Conservation (phyloP, 345 rosid genomes). For the Pistacia vera region DNA sequence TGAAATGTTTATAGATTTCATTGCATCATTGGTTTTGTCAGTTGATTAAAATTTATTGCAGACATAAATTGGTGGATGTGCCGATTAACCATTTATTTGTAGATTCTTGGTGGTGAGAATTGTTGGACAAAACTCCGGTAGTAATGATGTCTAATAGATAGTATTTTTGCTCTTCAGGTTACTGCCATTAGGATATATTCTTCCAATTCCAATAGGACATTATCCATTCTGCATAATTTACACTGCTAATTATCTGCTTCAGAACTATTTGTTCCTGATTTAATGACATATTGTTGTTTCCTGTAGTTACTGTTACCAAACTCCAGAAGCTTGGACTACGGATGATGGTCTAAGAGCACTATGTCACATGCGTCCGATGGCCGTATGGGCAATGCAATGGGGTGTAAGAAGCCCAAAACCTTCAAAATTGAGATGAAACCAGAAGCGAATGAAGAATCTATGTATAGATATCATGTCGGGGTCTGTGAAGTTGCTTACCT, state of each 20-base stretch:
- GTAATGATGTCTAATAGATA: neutral
- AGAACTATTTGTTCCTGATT: neutral
- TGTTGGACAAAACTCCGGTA: neutral
- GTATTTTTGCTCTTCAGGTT: too few species aligned
- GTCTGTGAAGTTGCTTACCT: conserved; percentile 69
- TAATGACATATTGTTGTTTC: conserved; percentile 7
- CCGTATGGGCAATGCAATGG: conserved; percentile 98
- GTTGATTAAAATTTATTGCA: too few species aligned
- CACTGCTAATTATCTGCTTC: neutral
- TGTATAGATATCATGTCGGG: conserved; percentile 30
- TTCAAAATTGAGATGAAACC: conserved; percentile 28
- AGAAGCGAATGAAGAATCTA: conserved; percentile 11
- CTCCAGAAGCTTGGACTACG: conserved; percentile 87
- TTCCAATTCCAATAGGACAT: neutral
- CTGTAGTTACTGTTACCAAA: conserved; percentile 80
- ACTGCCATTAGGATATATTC: neutral
- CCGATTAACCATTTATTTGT: too few species aligned
- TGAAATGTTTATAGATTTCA: too few species aligned
- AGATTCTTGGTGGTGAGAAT: too few species aligned
- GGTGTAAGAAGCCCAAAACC: conserved; percentile 54
- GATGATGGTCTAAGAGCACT: conserved; percentile 34
- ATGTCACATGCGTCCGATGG: conserved; percentile 84
- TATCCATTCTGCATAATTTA: neutral
- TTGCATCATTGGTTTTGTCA: too few species aligned
- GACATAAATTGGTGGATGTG: too few species aligned